These are phyloP conservation scores for Clitopilus hobsonii DNA, from an alignment of 768 basidiomycete species.

Conservation along the genomic window DNA sequence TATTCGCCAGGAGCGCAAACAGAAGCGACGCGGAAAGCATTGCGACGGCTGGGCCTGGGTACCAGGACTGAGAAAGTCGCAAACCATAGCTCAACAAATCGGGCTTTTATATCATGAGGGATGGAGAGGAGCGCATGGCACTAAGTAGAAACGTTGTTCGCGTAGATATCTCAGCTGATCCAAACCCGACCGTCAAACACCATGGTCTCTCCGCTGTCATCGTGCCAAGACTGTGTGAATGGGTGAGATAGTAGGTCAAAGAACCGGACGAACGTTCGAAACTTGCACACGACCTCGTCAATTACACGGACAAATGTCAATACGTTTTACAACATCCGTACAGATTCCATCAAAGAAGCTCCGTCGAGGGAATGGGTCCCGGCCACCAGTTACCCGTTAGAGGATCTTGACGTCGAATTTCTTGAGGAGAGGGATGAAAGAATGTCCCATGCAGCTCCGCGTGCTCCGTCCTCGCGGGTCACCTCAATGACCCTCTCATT, in stretches of 20 bases:
- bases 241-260: neutral
- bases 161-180: neutral
- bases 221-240: neutral
- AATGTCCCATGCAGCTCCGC: too few relatives aligned
- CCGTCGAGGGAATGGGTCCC: too few relatives aligned
- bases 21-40: constrained; percentile 7
- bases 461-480: too few relatives aligned
- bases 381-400: too few relatives aligned
- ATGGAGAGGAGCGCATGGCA: neutral
- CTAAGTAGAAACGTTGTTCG: neutral
- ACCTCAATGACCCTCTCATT: too few relatives aligned
- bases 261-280: neutral
- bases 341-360: neutral
- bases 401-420: too few relatives aligned
- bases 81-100: neutral
- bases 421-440: too few relatives aligned
- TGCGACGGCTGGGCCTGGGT: neutral
- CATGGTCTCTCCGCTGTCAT: neutral
- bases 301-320: neutral
- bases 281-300: neutral
- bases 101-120: neutral
- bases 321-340: neutral
- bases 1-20: neutral
- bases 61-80: neutral
- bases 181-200: neutral